A percentile compares a stretch with the other conserved stretches of the same genome.
These are phyloP conservation scores for Arabidopsis hybrid DNA, from an alignment of 441 rosid species.

Conservation along the genomic window DNA sequence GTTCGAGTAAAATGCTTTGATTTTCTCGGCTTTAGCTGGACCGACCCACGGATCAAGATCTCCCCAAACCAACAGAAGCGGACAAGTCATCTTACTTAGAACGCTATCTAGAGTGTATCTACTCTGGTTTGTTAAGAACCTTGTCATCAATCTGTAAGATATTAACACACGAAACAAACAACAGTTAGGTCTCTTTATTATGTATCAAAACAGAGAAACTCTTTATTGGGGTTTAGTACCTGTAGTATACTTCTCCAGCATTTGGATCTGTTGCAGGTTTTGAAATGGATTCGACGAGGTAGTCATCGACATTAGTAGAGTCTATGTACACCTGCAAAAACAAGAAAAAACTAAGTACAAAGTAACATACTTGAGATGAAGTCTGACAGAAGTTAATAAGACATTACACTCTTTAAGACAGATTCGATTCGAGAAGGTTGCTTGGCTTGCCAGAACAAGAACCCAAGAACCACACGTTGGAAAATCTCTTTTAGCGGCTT, in stretches of 20 bases:
- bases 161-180: background rate
- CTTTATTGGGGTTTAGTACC: conserved; percentile 47
- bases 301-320: conserved; percentile 86
- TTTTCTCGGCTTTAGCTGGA: conserved; percentile 79
- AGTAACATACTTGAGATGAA: conserved; percentile 15
- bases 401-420: conserved; percentile 80
- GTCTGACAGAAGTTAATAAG: conserved; percentile 4
- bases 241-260: conserved; percentile 96
- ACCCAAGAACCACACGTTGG: conserved; percentile 85
- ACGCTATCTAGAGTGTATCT: conserved; percentile 80
- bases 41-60: conserved; percentile 91
- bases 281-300: conserved; percentile 85
- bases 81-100: conserved; percentile 77
- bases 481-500: conserved; percentile 89
- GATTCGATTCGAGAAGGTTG: conserved; percentile 91
- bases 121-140: conserved; percentile 85
- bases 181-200: background rate
- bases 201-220: conserved; percentile 15
- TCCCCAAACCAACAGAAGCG: conserved; percentile 83
- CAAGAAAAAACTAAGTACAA: conserved; percentile 2
- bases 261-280: conserved; percentile 91
- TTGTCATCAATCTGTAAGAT: conserved; percentile 77
- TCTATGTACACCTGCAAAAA: conserved; percentile 76
- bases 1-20: conserved; percentile 80
- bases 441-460: conserved; percentile 95